A percentile compares a stretch with the other conserved stretches of the same genome.
These are phyloP conservation scores for Vigna mungo DNA, from an alignment of 306 rosid species.

Conservation along the genomic window DNA sequence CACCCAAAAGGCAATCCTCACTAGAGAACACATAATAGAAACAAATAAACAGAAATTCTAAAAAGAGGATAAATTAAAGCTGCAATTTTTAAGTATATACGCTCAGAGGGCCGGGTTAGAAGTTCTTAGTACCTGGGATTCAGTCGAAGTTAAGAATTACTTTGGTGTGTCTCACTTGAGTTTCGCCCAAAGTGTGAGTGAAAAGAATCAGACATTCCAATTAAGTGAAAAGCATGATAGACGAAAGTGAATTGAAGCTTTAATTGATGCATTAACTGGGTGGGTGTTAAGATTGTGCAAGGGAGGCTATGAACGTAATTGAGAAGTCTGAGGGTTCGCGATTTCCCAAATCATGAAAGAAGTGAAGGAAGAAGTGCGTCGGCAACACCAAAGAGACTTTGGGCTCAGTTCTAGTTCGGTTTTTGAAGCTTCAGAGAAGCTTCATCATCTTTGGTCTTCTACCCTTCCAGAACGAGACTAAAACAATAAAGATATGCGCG, in stretches of 20 bases:
- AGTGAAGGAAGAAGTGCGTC: not conserved
- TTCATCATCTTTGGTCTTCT: not conserved
- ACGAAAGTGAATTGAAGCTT: not conserved
- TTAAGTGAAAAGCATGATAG: not conserved
- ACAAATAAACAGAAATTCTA: conserved; percentile 9
- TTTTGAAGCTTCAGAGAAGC: not conserved
- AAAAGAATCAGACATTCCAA: conserved; percentile 23
- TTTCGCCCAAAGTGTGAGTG: conserved; percentile 11
- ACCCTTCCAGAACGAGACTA: not conserved
- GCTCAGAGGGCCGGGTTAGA: not conserved
- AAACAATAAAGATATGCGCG: not conserved
- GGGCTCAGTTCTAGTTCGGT: not conserved
- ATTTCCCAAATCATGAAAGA: not conserved
- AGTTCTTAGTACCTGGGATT: conserved; percentile 50
- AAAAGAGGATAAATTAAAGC: conserved; percentile 32
- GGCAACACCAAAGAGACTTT: not conserved
- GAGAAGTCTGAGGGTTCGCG: not conserved
- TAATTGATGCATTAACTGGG: conserved; percentile 10
- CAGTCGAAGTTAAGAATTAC: conserved; percentile 34
- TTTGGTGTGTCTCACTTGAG: conserved; percentile 34
- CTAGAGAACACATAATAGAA: conserved; percentile 18
- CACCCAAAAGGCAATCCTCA: conserved; percentile 23
- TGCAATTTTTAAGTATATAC: not conserved
- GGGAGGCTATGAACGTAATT: not conserved
- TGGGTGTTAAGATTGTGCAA: not conserved